phyloP scores from a whole-genome alignment of 2,329 filamentous ascomycete species.

The Penicillium crustosum region DNA sequence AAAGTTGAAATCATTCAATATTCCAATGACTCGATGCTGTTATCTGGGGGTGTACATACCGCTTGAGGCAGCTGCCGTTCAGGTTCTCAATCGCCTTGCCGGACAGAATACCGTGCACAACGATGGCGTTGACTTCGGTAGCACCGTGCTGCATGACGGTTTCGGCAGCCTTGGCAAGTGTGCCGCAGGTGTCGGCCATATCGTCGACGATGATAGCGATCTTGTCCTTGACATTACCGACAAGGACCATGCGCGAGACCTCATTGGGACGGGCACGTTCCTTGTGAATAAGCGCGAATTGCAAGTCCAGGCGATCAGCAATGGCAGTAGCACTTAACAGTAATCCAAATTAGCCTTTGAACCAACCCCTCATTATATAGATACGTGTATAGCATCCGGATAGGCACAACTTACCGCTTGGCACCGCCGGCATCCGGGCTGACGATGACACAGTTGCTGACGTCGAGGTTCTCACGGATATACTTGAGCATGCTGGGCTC shows the following conservation, averaged over 20 bases:
- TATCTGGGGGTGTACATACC: constrained; percentile 3
- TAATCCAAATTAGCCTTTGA: neutral
- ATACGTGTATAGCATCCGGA: neutral
- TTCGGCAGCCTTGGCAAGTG: constrained; percentile 80
- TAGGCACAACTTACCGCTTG: constrained; percentile 62
- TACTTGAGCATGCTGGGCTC: constrained; percentile 89
- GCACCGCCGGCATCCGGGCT: constrained; percentile 93
- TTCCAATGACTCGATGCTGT: neutral
- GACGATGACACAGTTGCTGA: constrained; percentile 86
- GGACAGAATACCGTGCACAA: constrained; percentile 89
- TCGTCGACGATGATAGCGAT: constrained; percentile 95
- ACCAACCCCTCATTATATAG: neutral
- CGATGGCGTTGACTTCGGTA: constrained; percentile 85
- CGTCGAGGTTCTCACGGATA: constrained; percentile 81
- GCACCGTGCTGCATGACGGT: constrained; percentile 86
- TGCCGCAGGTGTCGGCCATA: constrained; percentile 96
- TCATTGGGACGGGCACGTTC: constrained; percentile 89
- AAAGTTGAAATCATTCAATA: neutral
- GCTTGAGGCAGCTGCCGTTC: constrained; percentile 69
- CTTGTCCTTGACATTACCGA: constrained; percentile 87
- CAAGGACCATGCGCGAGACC: constrained; percentile 91
- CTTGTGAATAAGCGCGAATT: constrained; percentile 95
- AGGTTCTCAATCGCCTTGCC: constrained; percentile 84
- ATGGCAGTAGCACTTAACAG: constrained; percentile 76
- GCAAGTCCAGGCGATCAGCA: constrained; percentile 84